Evolutionary conservation across 2,329 filamentous ascomycete species (phyloP), one percentile per base, ranked within the genome.

Genomic region (Paraconiothyrium brasiliense): DNA sequence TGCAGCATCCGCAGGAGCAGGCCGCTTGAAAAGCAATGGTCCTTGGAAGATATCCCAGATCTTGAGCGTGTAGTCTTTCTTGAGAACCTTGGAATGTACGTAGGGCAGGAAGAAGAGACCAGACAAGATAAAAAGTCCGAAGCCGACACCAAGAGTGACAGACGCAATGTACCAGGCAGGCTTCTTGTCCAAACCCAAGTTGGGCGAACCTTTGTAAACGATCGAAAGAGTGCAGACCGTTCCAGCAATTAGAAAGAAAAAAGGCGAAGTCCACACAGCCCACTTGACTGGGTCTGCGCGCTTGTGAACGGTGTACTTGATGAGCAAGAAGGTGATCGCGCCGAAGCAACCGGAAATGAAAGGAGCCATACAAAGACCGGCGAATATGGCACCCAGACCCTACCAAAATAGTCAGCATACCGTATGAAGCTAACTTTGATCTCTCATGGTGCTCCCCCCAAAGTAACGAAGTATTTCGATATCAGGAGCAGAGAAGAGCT

Each of bases 181-280:
- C 83, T 89, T 90, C 79, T 89, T 86, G 80, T 80, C 83, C 35
- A 92, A 81, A 22, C 85, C 84, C 32, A 92, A 84, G 61, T 83
- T 88, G 30, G 90, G 90, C 9, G 90, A 92, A 35, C 91, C 91
- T 84, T 93, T 93, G 85, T 92, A 93, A 67, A 93, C 90, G 69
- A 93, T 88, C 46, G 89, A 92, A 4, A 94, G 84, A 0, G 90
- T 91, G 80, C 90, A 92, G 71, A 93, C 80, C 60, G 89, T 91
- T 59, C 84, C 89, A 58, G 91, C 90, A 61, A 93, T 86, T 58
- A 92, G 86, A 84, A 93, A 93, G 81, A 89, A 93, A 80, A 91
- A 87, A 9, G 91, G 91, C 1, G 90, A 89, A 54, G 85, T 89
- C 80, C 84, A 92, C 57, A 93, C 86, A 27, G 90, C 90, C 90